These are phyloP conservation scores for Aspergillus versicolor DNA, from an alignment of 2,329 filamentous ascomycete genomes.

Conservation along the genomic window DNA sequence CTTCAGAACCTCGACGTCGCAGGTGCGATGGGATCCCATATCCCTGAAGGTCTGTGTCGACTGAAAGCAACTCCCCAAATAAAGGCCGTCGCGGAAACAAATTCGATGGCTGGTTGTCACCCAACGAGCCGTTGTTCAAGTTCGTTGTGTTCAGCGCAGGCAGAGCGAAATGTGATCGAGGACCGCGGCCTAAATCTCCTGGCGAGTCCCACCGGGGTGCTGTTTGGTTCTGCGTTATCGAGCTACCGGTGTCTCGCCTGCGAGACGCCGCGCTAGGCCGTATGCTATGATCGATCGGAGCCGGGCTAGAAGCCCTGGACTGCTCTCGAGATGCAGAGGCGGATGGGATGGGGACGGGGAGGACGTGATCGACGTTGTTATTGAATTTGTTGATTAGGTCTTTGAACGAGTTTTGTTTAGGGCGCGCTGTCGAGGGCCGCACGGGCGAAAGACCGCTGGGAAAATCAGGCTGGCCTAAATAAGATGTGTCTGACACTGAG, in stretches of 20 bases:
- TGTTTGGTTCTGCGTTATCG: slow-evolving; percentile 13
- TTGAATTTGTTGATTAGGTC: slow-evolving; percentile 80
- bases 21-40: slow-evolving; percentile 60
- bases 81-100: slow-evolving; percentile 55
- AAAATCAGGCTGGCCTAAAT: slow-evolving; percentile 17
- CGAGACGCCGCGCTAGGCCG: slow-evolving; percentile 31
- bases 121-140: slow-evolving; percentile 2
- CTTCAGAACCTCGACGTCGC: slow-evolving; percentile 68
- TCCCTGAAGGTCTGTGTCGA: slow-evolving; percentile 52
- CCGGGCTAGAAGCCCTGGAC: slow-evolving; percentile 34
- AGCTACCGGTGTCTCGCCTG: slow-evolving; percentile 22
- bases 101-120: slow-evolving; percentile 20
- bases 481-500: slow-evolving; percentile 33
- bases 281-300: slow-evolving; percentile 20
- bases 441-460: slow-evolving; percentile 19
- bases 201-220: slow-evolving; percentile 20
- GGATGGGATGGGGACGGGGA: slow-evolving; percentile 40
- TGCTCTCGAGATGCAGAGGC: slow-evolving; percentile 32
- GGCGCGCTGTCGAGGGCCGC: slow-evolving; percentile 24
- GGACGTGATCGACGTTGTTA: slow-evolving; percentile 53
- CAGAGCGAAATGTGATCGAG: slow-evolving; percentile 5
- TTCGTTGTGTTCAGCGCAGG: slow-evolving; percentile 7
- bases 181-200: slow-evolving; percentile 11
- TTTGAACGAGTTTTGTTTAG: slow-evolving; percentile 68
- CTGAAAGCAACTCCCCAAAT: slow-evolving; percentile 72